Base-by-base conservation (phyloP, 1,284 basidiomycete genomes). In the Stereum hirsutum region DNA sequence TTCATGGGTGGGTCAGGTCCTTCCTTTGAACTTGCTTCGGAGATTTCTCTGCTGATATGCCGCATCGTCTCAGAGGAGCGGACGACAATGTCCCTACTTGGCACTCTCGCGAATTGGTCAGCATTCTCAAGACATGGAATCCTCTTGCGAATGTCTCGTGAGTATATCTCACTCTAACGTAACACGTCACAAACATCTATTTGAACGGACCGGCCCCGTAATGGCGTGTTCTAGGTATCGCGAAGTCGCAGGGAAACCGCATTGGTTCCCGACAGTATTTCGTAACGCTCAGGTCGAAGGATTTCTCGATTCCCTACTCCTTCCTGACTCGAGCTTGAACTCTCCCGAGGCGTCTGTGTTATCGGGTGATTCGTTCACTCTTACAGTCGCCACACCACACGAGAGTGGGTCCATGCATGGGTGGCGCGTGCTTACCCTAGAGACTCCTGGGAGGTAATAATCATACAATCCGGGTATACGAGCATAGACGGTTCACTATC, bases 41-140 rank as follows among this genome's bases (percentile, higher is more conserved):
- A 1, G 28, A 31, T 4, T 15, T 15, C n/a, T n/a, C n/a, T n/a
- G n/a, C n/a, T n/a, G n/a, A n/a, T 31, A 15, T 4, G 12, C 5
- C 12, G 2, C 17, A 14, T 37, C 1, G 15, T n/a, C 32, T 14
- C 49, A 87, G 84, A 8, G 82, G 79, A 1, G 63, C 64, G 39
- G 88, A 90, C 50, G 75, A 79, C 25, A 90, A 91, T 47, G 88
- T 90, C 5, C 87, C 88, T 2, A 72, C 76, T 0, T 89, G 85
- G 84, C 87, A 90, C 52, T 77, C 78, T 3, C 73, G 85, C 20
- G 79, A 82, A 53, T 61, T 72, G 23, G 66, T 83, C 7, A 68
- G 69, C 42, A 60, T 75, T 7, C 52, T 89, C 20, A 70, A 72
- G 51, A 65, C 70, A 2, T 84, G 75, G 75, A 63, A 70, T 40